Evolutionary conservation across 1,139 yeast species (phyloP).

Genomic region (Yamadazyma atlantica): DNA sequence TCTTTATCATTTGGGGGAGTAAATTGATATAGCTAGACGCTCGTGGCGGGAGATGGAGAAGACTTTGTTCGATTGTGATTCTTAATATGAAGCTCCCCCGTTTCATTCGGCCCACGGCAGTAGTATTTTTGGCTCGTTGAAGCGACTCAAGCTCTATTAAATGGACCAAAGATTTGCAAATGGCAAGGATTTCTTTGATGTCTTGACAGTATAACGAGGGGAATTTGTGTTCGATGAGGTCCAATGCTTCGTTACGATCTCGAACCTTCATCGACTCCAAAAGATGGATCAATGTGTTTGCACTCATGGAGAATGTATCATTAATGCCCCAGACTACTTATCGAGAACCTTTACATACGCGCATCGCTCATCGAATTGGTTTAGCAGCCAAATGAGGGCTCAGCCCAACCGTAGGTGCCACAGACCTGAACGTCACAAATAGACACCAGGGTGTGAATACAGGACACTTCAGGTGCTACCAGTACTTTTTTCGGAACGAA

Average conservation of each 20-base stretch:
- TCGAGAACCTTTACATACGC: no score
- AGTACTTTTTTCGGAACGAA: no score
- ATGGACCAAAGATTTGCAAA: conserved; percentile 11
- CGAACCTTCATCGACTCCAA: conserved; percentile 13
- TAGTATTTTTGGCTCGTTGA: conserved; percentile 8
- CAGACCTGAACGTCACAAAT: no score
- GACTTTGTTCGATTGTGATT: conserved; percentile 9
- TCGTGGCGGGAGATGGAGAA: conserved; percentile 7
- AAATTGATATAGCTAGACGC: conserved; percentile 7
- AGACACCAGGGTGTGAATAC: no score
- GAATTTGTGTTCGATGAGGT: conserved; percentile 5
- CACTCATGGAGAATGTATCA: neutral
- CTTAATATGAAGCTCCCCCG: conserved; percentile 10
- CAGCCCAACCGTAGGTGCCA: no score
- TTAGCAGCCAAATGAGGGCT: neutral
- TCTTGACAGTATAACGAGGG: conserved; percentile 8
- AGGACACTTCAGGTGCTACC: no score
- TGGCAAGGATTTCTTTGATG: conserved; percentile 9
- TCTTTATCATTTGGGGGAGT: conserved; percentile 5
- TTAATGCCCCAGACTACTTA: no score
- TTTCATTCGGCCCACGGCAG: conserved; percentile 6
- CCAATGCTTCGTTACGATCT: conserved; percentile 15
- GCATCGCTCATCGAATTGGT: neutral
- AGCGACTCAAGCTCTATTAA: conserved; percentile 10
- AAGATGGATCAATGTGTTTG: conserved; percentile 1